These are phyloP conservation scores for Paspalum notatum DNA, from an alignment of 176 grass and related monocot species.

Conservation along the genomic window DNA sequence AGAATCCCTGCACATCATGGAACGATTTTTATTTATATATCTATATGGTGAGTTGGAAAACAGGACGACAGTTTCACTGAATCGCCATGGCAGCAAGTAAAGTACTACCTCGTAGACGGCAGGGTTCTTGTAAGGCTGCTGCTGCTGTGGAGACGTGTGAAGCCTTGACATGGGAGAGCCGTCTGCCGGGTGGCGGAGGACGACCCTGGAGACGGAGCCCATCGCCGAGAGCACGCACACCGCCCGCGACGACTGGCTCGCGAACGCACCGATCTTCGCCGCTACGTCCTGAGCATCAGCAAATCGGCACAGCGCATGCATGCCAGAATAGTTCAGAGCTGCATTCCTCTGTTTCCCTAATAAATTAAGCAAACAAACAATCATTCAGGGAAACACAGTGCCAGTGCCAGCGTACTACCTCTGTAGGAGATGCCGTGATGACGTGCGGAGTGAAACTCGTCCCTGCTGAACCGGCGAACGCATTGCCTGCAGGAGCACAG, in stretches of 20 bases:
- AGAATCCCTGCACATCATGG: slow-evolving; percentile 54
- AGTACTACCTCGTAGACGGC: slow-evolving; percentile 66
- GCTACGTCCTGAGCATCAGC: slow-evolving; percentile 56
- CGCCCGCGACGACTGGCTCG: slow-evolving; percentile 60
- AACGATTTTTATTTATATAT: not conserved
- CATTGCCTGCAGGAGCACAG: slow-evolving; percentile 55
- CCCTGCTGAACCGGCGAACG: slow-evolving; percentile 76
- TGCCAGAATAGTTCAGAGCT: too few relatives aligned
- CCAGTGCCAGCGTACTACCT: slow-evolving; percentile 36
- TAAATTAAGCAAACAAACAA: too few relatives aligned
- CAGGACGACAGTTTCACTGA: not conserved
- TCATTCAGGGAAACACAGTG: not conserved
- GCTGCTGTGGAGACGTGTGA: slow-evolving; percentile 1
- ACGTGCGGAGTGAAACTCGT: slow-evolving; percentile 89
- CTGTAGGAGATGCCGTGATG: slow-evolving; percentile 64
- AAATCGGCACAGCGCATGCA: too few relatives aligned
- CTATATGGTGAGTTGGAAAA: not conserved
- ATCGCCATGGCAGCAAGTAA: not conserved
- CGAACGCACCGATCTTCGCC: slow-evolving; percentile 67
- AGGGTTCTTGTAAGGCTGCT: slow-evolving; percentile 35
- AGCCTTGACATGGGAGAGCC: slow-evolving; percentile 26
- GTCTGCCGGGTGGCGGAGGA: slow-evolving; percentile 60
- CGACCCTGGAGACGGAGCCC: slow-evolving; percentile 68
- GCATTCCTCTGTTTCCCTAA: too few relatives aligned
- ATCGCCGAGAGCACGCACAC: slow-evolving; percentile 83